A percentile compares a stretch with the other conserved stretches of the same genome.
Evolutionary conservation across 257 asterid genomes (phyloP).

Genomic region (Primulina tabacum): DNA sequence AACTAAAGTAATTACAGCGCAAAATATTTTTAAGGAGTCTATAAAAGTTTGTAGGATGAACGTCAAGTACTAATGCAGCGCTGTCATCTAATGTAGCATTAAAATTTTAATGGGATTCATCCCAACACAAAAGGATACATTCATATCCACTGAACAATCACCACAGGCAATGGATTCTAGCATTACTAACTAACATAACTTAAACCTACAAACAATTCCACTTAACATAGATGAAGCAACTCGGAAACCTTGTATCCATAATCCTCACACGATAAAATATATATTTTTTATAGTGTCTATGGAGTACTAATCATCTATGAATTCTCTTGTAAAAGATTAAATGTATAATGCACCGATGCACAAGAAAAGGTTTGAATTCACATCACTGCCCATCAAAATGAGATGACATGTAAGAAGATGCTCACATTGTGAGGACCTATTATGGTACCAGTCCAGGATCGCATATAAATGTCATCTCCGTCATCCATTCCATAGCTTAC

Average conservation of each 20-base stretch:
- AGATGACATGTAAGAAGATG: background rate
- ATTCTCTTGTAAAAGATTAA: background rate
- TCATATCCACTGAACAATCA: background rate
- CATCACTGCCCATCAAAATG: background rate
- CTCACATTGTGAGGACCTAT: slow-evolving; percentile 37
- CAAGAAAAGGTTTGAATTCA: background rate
- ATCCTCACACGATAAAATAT: too few relatives aligned
- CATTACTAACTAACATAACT: background rate
- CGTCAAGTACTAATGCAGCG: background rate
- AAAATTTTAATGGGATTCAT: background rate
- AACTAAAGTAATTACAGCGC: background rate
- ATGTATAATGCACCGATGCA: background rate
- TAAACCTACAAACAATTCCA: background rate
- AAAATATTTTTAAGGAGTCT: background rate
- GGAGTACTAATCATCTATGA: background rate
- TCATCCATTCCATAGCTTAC: slow-evolving; percentile 66
- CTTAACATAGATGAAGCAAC: background rate
- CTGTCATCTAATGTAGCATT: background rate
- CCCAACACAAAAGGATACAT: background rate
- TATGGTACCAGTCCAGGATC: slow-evolving; percentile 53
- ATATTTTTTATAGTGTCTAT: background rate
- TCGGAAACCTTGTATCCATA: too few relatives aligned
- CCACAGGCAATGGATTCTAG: background rate
- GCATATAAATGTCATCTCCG: slow-evolving; percentile 55
- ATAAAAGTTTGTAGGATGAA: background rate